Conservation (phyloP, 1,139 yeast genomes). For the Suhomyces choctaworum region DNA sequence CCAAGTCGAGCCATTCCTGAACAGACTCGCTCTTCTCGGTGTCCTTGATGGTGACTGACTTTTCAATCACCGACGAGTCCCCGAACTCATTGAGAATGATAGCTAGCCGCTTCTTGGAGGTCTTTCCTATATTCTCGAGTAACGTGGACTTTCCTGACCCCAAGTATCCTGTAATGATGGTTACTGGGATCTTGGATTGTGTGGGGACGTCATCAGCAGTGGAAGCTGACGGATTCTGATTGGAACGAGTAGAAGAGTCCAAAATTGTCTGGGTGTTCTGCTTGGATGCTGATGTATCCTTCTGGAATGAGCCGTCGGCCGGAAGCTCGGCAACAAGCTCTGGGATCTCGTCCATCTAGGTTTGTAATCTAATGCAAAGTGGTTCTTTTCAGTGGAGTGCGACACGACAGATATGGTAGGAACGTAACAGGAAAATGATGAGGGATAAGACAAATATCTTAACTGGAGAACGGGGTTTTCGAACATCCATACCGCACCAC, state of each 20-base stretch:
- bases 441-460: no score
- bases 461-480: no score
- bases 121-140: conserved; percentile 68
- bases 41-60: conserved; percentile 75
- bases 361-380: no score
- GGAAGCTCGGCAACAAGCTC: conserved; percentile 21
- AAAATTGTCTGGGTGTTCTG: conserved; percentile 6
- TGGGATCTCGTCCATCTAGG: conserved; percentile 24
- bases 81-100: conserved; percentile 91
- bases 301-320: conserved; percentile 5
- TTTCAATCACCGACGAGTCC: conserved; percentile 85
- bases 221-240: neutral
- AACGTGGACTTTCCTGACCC: conserved; percentile 96
- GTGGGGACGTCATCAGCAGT: neutral
- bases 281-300: no score
- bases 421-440: no score
- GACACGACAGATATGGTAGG: no score
- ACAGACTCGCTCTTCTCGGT: conserved; percentile 52
- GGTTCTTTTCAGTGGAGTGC: no score
- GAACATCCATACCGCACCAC: no score
- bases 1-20: conserved; percentile 94
- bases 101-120: conserved; percentile 73
- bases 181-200: conserved; percentile 69
- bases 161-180: conserved; percentile 89
- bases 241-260: neutral